A percentile compares a stretch with the other conserved stretches of the same genome.
Evolutionary conservation across 352 stramenopile genomes (phyloP).

Genomic region (Globisporangium ultimum): DNA sequence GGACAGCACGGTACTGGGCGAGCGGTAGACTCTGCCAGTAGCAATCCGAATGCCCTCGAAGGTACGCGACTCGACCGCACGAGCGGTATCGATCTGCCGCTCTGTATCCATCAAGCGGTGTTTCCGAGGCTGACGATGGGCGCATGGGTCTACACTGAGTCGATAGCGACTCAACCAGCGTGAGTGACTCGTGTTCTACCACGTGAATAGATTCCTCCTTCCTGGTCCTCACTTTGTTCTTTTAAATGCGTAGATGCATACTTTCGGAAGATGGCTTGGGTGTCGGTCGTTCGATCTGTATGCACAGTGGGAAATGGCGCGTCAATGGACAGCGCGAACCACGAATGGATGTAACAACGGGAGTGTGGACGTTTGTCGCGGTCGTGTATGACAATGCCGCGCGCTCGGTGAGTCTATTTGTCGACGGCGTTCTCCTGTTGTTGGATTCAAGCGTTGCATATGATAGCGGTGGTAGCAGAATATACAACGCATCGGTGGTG

Average conservation of each 20-base stretch:
- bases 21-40: constrained; percentile 1
- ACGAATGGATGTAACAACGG: constrained; percentile 8
- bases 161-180: constrained; percentile 15
- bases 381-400: constrained; percentile 26
- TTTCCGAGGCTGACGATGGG: constrained; percentile 38
- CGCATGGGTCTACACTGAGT: constrained; percentile 30
- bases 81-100: constrained; percentile 28
- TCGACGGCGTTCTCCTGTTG: constrained; percentile 14
- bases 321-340: constrained; percentile 15
- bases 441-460: background rate
- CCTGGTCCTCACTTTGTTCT: background rate
- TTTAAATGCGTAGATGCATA: constrained; percentile 26
- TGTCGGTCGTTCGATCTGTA: constrained; percentile 35
- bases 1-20: constrained; percentile 26
- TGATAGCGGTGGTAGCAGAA: background rate
- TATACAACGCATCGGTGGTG: background rate
- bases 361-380: constrained; percentile 40
- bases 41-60: background rate
- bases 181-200: background rate
- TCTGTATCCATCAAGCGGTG: constrained; percentile 18
- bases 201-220: background rate
- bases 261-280: constrained; percentile 40
- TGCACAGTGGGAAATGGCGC: constrained; percentile 29
- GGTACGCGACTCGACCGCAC: constrained; percentile 17
- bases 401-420: constrained; percentile 15